phyloP scores from a whole-genome alignment of 1,284 basidiomycete genomes.

The Puccinia hordei region DNA sequence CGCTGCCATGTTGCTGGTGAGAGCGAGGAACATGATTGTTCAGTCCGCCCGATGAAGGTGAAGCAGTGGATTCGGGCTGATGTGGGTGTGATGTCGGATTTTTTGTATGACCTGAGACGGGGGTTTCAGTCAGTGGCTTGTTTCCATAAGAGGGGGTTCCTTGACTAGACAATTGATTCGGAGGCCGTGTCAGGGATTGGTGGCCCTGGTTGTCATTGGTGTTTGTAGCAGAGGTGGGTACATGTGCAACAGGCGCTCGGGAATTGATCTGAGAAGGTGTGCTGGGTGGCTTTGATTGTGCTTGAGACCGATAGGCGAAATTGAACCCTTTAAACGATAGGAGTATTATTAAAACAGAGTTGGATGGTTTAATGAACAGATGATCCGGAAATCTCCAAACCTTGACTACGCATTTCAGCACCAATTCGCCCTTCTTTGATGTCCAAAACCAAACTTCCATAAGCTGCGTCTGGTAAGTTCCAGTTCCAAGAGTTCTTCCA shows the following conservation, averaged over 20 bases:
- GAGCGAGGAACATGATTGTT: background rate
- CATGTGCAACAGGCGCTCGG: constrained; percentile 20
- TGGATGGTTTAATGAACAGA: constrained; percentile 13
- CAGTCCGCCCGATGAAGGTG: background rate
- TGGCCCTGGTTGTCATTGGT: constrained; percentile 11
- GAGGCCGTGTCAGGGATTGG: constrained; percentile 13
- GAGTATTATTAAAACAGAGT: constrained; percentile 1
- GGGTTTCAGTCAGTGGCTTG: background rate
- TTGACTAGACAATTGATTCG: constrained; percentile 30
- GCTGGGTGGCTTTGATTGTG: constrained; percentile 55
- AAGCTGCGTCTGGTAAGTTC: constrained; percentile 90
- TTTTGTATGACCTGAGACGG: constrained; percentile 11
- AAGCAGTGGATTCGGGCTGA: background rate
- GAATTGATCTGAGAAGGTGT: constrained; percentile 36
- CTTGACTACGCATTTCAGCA: constrained; percentile 87
- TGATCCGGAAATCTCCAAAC: constrained; percentile 60
- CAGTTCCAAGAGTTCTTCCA: constrained; percentile 99
- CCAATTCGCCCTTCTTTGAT: constrained; percentile 87
- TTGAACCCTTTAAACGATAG: constrained; percentile 74
- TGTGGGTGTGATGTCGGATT: constrained; percentile 2
- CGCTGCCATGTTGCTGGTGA: constrained; percentile 20
- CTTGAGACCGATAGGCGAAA: constrained; percentile 82
- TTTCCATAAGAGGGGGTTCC: constrained; percentile 16
- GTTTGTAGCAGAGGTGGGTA: constrained; percentile 29
- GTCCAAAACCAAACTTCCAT: constrained; percentile 82